Conservation (phyloP, 139 green algal species). For the Pleodorina starrii region DNA sequence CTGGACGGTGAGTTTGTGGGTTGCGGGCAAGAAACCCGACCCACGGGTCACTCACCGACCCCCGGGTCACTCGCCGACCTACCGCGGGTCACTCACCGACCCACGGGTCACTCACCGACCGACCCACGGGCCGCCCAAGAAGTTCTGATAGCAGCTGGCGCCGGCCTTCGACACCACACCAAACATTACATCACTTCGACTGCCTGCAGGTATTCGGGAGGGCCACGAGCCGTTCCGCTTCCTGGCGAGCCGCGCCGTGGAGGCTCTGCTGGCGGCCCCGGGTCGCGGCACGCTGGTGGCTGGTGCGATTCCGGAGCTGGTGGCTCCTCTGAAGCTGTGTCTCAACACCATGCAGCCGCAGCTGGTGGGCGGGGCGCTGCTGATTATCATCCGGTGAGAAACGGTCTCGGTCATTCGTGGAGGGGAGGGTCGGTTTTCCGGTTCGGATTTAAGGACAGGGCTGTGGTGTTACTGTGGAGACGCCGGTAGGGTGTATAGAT, state of each 20-base stretch:
- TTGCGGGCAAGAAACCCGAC: too few species aligned
- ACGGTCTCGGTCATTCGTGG: background rate
- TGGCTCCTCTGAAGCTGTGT: constrained; percentile 43
- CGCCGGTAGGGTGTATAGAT: too few species aligned
- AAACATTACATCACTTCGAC: too few species aligned
- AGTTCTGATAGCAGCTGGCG: too few species aligned
- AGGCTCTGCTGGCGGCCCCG: constrained; percentile 15
- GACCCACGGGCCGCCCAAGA: too few species aligned
- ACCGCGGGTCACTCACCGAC: too few species aligned
- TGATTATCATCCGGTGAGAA: constrained; percentile 50
- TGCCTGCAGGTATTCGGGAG: constrained; percentile 59
- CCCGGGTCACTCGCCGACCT: too few species aligned
- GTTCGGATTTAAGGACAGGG: too few species aligned
- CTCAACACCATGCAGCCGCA: constrained; percentile 56
- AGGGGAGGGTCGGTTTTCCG: background rate
- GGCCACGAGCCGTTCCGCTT: constrained; percentile 64
- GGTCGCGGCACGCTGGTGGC: constrained; percentile 8
- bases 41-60: too few species aligned
- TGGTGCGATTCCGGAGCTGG: constrained; percentile 47
- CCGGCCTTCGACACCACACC: too few species aligned
- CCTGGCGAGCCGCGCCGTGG: constrained; percentile 52
- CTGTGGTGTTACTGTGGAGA: too few species aligned
- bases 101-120: too few species aligned
- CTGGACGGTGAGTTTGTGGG: constrained; percentile 43
- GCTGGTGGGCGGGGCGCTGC: constrained; percentile 50